phyloP scores from a whole-genome alignment of 1,284 basidiomycete genomes.

The Papiliotrema fonsecae region DNA sequence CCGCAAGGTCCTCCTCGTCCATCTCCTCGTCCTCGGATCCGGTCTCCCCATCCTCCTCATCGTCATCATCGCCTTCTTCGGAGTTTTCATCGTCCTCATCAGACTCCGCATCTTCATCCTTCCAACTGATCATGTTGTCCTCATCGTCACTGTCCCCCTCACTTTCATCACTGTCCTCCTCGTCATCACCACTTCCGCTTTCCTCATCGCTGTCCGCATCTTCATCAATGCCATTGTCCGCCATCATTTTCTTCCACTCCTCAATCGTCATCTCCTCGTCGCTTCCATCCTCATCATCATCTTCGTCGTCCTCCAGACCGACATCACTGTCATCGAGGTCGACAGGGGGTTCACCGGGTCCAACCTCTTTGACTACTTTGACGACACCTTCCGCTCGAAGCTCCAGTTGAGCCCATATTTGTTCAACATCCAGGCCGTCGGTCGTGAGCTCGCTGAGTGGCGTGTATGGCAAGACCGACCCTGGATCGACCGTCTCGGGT shows the following conservation, averaged over 20 bases:
- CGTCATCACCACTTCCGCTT: constrained; percentile 7
- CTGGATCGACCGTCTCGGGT: constrained; percentile 31
- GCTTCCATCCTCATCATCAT: constrained; percentile 13
- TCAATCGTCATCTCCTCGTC: constrained; percentile 16
- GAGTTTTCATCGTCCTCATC: constrained; percentile 50
- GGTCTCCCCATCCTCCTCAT: constrained; percentile 51
- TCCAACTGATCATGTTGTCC: constrained; percentile 30
- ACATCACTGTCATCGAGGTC: constrained; percentile 25
- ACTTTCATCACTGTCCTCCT: constrained; percentile 6
- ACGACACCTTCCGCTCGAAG: constrained; percentile 58
- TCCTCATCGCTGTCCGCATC: constrained; percentile 7
- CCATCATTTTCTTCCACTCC: constrained; percentile 15
- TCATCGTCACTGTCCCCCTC: constrained; percentile 21
- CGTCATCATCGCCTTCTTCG: constrained; percentile 25
- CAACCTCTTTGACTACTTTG: constrained; percentile 41
- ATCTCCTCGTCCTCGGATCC: constrained; percentile 55
- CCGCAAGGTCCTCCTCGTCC: constrained; percentile 27
- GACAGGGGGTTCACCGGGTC: constrained; percentile 13
- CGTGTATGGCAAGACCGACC: constrained; percentile 59
- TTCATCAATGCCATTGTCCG: constrained; percentile 12
- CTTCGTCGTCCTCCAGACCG: constrained; percentile 34
- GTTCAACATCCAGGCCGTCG: constrained; percentile 79
- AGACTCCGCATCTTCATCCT: constrained; percentile 41
- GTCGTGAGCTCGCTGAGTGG: constrained; percentile 70
- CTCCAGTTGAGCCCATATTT: constrained; percentile 91